Evolutionary conservation across 2,329 filamentous ascomycete species (phyloP).

Genomic region (Huntiella abstrusa): DNA sequence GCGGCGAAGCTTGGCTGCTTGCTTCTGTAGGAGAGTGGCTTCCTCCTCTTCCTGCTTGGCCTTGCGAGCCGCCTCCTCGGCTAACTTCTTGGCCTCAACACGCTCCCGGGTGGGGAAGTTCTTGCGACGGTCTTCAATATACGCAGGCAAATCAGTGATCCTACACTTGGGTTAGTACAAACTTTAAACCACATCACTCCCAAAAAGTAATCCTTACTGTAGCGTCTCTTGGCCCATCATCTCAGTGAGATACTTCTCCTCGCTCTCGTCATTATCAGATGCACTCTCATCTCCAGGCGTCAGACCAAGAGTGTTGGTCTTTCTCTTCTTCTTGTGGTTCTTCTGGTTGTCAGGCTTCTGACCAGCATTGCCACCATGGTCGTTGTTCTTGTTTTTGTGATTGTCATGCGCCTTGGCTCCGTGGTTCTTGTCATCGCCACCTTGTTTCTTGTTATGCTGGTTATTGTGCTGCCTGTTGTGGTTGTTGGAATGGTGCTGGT

Average conservation of each 20-base stretch:
- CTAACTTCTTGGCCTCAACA: constrained; percentile 41
- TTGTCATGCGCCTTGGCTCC: constrained; percentile 11
- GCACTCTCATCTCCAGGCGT: constrained; percentile 46
- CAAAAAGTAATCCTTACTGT: constrained; percentile 25
- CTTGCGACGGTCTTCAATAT: constrained; percentile 62
- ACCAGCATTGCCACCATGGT: constrained; percentile 12
- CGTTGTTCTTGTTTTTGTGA: constrained; percentile 18
- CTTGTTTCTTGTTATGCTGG: constrained; percentile 12
- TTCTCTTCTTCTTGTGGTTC: constrained; percentile 52
- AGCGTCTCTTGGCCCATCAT: constrained; percentile 36
- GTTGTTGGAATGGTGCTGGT: constrained; percentile 16
- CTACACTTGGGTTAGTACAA: constrained; percentile 18
- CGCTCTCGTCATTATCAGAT: constrained; percentile 47
- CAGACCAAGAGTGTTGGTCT: constrained; percentile 52
- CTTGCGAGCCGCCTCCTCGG: constrained; percentile 25
- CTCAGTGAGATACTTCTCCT: constrained; percentile 47
- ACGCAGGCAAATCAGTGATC: constrained; percentile 54
- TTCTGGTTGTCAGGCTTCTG: constrained; percentile 24
- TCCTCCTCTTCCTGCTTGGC: constrained; percentile 40
- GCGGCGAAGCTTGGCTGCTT: constrained; percentile 42
- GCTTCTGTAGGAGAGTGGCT: constrained; percentile 25
- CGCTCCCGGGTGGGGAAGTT: constrained; percentile 65
- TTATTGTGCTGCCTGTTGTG: constrained; percentile 13
- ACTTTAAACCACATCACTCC: too few relatives aligned
- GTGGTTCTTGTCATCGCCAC: constrained; percentile 1